phyloP scores from a whole-genome alignment of 129 eudicot species.

The Flaveria brownii region DNA sequence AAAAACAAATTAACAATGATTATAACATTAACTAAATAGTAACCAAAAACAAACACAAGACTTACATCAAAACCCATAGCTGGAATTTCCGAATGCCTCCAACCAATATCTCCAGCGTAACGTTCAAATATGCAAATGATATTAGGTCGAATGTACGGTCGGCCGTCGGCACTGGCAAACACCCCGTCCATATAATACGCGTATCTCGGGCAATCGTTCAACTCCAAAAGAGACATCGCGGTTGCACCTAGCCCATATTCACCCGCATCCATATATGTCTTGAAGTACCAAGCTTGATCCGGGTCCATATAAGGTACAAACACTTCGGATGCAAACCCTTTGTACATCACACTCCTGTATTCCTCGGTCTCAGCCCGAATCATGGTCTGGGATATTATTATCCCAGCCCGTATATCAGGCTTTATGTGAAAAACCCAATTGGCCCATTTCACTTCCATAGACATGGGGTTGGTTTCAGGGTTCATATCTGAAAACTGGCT shows the following conservation, averaged over 20 bases:
- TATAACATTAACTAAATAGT: neutral
- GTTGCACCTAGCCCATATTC: too few relatives aligned
- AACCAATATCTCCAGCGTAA: conserved; percentile 53
- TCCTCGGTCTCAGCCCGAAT: conserved; percentile 39
- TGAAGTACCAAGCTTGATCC: conserved; percentile 55
- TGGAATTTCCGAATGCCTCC: conserved; percentile 57
- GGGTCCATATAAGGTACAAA: conserved; percentile 70
- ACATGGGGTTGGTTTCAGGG: conserved; percentile 46
- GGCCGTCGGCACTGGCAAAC: conserved; percentile 43
- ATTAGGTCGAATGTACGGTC: conserved; percentile 40
- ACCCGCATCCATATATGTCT: conserved; percentile 53
- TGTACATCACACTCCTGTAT: conserved; percentile 56
- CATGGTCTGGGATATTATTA: conserved; percentile 50
- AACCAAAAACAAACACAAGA: neutral
- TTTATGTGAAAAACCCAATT: conserved; percentile 62
- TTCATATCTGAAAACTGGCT: conserved; percentile 17
- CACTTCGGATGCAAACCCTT: conserved; percentile 53
- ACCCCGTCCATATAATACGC: conserved; percentile 57
- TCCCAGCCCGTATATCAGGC: conserved; percentile 55
- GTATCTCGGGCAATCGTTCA: conserved; percentile 50
- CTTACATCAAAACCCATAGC: conserved; percentile 42
- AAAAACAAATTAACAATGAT: neutral
- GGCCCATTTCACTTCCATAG: conserved; percentile 77
- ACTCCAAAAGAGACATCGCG: too few relatives aligned
- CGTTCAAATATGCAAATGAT: conserved; percentile 60